phyloP scores from a whole-genome alignment of 768 basidiomycete species.

The Hortiboletus flavorubellus region DNA sequence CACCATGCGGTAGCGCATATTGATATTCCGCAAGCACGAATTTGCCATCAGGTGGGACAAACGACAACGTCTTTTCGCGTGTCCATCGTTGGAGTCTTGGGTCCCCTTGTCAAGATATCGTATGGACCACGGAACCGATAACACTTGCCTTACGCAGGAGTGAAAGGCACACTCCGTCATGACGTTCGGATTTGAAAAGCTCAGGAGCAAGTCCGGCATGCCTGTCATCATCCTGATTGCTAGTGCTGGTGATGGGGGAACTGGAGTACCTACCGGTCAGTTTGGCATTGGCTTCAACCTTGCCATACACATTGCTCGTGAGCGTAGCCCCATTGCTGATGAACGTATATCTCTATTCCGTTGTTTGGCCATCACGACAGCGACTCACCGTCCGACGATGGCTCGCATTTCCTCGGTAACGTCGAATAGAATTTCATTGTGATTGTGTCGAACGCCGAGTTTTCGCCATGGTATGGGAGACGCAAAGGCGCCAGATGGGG shows the following conservation, averaged over 20 bases:
- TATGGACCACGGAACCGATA: neutral
- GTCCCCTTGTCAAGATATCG: conserved; percentile 6
- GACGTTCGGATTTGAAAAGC: conserved; percentile 70
- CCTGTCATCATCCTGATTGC: conserved; percentile 41
- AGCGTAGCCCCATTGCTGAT: conserved; percentile 65
- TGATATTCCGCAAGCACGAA: conserved; percentile 86
- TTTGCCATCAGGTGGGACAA: conserved; percentile 90
- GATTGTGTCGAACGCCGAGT: conserved; percentile 74
- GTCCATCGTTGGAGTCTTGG: conserved; percentile 75
- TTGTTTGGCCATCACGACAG: neutral
- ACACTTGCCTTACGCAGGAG: conserved; percentile 79
- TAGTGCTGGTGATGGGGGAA: neutral
- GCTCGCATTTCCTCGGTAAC: conserved; percentile 76
- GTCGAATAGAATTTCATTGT: conserved; percentile 94
- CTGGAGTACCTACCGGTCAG: conserved; percentile 58
- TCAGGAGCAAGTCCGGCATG: conserved; percentile 82
- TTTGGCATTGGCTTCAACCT: conserved; percentile 71
- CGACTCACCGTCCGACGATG: conserved; percentile 30
- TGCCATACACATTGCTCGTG: conserved; percentile 68
- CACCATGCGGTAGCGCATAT: conserved; percentile 42
- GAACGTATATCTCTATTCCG: neutral
- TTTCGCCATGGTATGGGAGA: conserved; percentile 95
- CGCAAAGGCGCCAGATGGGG: conserved; percentile 57
- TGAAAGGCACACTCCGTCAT: conserved; percentile 85
- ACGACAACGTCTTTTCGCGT: conserved; percentile 75